These are phyloP conservation scores for Gaeumannomyces tritici DNA, from an alignment of 2,329 filamentous ascomycete genomes.

Conservation along the genomic window DNA sequence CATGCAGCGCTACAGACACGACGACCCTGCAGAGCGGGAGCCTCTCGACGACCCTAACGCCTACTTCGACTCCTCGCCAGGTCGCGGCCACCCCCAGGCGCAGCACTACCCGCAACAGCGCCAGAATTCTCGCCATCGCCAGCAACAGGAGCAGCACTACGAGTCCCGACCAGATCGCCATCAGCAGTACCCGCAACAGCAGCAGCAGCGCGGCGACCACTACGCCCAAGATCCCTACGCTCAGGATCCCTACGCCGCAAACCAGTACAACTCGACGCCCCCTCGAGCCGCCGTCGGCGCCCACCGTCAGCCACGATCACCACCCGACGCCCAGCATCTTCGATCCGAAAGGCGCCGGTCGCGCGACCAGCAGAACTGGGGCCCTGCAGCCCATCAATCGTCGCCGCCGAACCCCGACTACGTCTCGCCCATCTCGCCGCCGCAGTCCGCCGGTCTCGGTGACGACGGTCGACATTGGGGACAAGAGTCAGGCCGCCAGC, in stretches of 20 bases:
- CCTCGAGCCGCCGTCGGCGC: conserved; percentile 9
- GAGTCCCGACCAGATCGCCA: conserved; percentile 2
- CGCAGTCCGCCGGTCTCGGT: conserved; percentile 13
- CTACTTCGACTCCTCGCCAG: neutral
- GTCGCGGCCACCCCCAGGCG: conserved; percentile 2
- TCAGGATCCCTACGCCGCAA: conserved; percentile 2
- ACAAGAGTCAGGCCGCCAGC: conserved; percentile 14
- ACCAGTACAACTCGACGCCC: conserved; percentile 11
- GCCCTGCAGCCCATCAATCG: conserved; percentile 8
- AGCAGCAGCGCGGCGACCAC: conserved; percentile 9
- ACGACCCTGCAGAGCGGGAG: conserved; percentile 12
- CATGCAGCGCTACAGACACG: conserved; percentile 13
- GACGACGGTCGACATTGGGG: conserved; percentile 14
- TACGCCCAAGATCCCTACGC: conserved; percentile 3
- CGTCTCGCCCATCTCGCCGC: conserved; percentile 18
- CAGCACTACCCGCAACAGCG: neutral
- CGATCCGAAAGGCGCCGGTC: conserved; percentile 24
- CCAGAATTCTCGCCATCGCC: conserved; percentile 1
- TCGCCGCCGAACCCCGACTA: conserved; percentile 10
- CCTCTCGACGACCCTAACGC: conserved; percentile 9
- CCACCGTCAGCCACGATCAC: conserved; percentile 6
- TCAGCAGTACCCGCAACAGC: neutral
- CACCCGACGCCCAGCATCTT: conserved; percentile 9
- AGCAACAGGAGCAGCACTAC: conserved; percentile 2
- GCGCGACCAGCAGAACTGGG: conserved; percentile 11